Evolutionary conservation across 2,329 filamentous ascomycete genomes (phyloP).

Genomic region (Colletotrichum sojae): DNA sequence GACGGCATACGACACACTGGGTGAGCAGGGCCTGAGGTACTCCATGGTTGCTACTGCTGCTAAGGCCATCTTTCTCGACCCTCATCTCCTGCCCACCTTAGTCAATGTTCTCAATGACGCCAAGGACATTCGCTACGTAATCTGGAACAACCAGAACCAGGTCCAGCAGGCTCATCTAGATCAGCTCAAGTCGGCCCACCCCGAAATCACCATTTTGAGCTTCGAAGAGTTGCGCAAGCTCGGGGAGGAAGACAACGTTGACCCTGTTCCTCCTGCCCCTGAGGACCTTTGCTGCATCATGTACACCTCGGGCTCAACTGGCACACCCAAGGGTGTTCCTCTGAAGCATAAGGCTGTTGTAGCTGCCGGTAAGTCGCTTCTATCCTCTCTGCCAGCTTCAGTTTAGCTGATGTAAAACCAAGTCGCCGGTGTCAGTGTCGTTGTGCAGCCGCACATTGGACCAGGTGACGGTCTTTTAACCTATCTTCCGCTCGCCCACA

Average conservation of each 20-base stretch:
- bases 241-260: constrained; percentile 74
- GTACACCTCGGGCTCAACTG: constrained; percentile 85
- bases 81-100: constrained; percentile 72
- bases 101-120: constrained; percentile 68
- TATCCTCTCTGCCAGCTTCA: not conserved
- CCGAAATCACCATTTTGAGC: constrained; percentile 62
- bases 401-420: constrained; percentile 27
- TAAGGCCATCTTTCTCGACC: constrained; percentile 71
- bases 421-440: constrained; percentile 83
- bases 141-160: constrained; percentile 69
- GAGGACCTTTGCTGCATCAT: constrained; percentile 84
- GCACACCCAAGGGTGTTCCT: constrained; percentile 85
- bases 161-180: constrained; percentile 65
- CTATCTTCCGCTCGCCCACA: constrained; percentile 89
- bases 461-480: constrained; percentile 85
- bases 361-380: constrained; percentile 73
- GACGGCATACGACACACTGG: constrained; percentile 86
- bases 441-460: constrained; percentile 83
- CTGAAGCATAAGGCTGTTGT: constrained; percentile 82
- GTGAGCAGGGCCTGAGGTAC: constrained; percentile 81
- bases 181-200: constrained; percentile 58
- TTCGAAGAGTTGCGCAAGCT: constrained; percentile 66
- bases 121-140: constrained; percentile 62
- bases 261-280: constrained; percentile 77
- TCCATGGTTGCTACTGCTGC: constrained; percentile 81